These are phyloP conservation scores for Santalum album DNA, from an alignment of 164 flowering plant species.

Conservation along the genomic window DNA sequence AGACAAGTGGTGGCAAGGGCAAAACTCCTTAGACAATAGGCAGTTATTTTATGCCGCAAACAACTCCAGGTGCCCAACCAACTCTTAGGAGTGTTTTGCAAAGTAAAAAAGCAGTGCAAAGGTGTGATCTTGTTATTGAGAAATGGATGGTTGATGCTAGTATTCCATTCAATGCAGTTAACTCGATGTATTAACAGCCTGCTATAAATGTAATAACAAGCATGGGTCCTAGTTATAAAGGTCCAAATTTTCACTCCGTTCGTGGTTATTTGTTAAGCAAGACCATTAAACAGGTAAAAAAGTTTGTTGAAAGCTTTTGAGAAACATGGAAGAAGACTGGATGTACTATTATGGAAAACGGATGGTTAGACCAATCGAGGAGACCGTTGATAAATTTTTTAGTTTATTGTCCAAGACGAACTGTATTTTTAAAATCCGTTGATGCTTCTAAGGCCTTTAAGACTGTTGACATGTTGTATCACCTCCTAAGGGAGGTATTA, in stretches of 20 bases:
- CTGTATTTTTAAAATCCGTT: neutral
- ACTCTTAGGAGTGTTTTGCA: too few relatives aligned
- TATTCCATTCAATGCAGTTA: slow-evolving; percentile 5
- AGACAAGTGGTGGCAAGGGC: too few relatives aligned
- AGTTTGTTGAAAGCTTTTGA: neutral
- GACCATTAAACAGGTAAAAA: neutral
- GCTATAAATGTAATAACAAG: neutral
- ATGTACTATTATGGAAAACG: slow-evolving; percentile 5
- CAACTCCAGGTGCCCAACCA: too few relatives aligned
- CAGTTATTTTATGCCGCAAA: too few relatives aligned
- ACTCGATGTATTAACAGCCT: neutral
- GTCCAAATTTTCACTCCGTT: neutral
- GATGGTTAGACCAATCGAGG: neutral
- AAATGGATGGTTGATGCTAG: slow-evolving; percentile 5
- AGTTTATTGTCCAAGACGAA: slow-evolving; percentile 1
- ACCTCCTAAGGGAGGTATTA: neutral
- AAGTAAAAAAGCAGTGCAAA: too few relatives aligned
- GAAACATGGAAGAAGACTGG: neutral
- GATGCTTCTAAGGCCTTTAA: slow-evolving; percentile 6
- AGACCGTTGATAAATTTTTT: neutral
- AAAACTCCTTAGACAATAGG: too few relatives aligned
- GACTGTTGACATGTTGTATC: neutral
- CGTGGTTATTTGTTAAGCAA: neutral
- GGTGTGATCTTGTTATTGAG: too few relatives aligned
- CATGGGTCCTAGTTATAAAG: neutral